Conservation (phyloP, 305 asterid species). For the Solanum hybrid region DNA sequence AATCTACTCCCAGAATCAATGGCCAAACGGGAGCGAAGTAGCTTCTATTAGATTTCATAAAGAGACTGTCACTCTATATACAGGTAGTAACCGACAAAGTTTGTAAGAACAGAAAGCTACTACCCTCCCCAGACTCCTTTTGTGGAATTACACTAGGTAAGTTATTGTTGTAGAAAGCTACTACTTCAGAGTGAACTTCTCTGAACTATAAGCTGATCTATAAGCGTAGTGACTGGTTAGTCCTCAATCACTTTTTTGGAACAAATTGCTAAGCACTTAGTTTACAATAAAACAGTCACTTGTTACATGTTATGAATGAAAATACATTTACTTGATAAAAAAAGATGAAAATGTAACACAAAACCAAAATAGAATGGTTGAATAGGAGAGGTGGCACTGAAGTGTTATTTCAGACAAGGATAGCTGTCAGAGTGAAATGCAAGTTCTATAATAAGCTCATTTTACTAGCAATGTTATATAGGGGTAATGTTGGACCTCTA, state of each 20-base stretch:
- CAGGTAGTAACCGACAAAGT: not conserved
- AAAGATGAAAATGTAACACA: not conserved
- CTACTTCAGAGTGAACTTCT: not conserved
- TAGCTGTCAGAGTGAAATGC: not conserved
- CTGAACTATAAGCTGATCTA: not conserved
- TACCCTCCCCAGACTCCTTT: not conserved
- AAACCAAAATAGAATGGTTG: not conserved
- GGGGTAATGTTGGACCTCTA: not conserved
- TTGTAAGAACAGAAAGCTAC: not conserved
- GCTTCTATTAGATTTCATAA: not conserved
- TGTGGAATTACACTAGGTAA: not conserved
- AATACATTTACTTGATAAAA: not conserved
- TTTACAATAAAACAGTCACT: not conserved
- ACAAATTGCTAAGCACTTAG: not conserved
- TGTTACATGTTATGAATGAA: not conserved
- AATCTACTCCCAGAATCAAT: not conserved
- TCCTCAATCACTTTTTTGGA: not conserved
- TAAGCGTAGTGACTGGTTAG: not conserved
- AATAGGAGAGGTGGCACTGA: not conserved
- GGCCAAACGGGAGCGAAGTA: not conserved
- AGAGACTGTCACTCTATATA: not conserved
- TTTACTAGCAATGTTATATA: not conserved
- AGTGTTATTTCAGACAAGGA: not conserved
- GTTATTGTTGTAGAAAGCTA: not conserved
- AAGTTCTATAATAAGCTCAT: not conserved